Evolutionary conservation across 768 basidiomycete species (phyloP).

Genomic region (button mushroom (Agaricus bisporus)): DNA sequence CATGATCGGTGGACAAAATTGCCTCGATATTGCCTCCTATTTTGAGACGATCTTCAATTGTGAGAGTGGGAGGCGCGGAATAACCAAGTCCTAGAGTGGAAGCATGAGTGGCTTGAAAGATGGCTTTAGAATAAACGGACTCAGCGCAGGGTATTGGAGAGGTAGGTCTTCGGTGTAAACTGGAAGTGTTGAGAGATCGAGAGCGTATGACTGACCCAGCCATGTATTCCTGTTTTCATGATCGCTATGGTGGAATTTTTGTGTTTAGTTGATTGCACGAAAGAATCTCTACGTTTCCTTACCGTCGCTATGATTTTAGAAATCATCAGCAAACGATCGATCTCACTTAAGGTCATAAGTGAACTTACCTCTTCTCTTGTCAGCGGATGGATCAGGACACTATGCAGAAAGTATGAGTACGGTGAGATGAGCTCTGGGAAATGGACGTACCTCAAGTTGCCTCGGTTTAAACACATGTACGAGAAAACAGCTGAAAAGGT

Average conservation of each 20-base stretch:
- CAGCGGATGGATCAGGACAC: slow-evolving; percentile 69
- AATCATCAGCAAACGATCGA: not conserved
- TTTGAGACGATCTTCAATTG: slow-evolving; percentile 54
- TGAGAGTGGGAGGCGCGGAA: slow-evolving; percentile 46
- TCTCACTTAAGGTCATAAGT: slow-evolving; percentile 3
- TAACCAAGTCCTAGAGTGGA: slow-evolving; percentile 56
- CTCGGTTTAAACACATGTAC: slow-evolving; percentile 64
- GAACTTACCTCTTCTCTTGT: slow-evolving; percentile 59
- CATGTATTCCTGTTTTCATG: slow-evolving; percentile 67
- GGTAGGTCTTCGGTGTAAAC: slow-evolving; percentile 49
- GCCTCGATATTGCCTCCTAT: slow-evolving; percentile 58
- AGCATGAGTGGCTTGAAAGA: not conserved
- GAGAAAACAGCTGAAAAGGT: slow-evolving; percentile 75
- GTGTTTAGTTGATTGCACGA: not conserved
- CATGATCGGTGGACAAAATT: slow-evolving; percentile 53
- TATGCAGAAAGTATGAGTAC: no score
- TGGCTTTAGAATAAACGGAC: slow-evolving; percentile 30
- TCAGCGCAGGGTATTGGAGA: slow-evolving; percentile 59
- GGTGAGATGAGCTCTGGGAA: not conserved
- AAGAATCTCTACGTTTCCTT: slow-evolving; percentile 16
- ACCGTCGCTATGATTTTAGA: slow-evolving; percentile 38
- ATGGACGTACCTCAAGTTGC: slow-evolving; percentile 51
- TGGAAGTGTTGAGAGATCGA: slow-evolving; percentile 55
- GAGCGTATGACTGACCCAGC: slow-evolving; percentile 66
- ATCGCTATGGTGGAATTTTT: slow-evolving; percentile 37